Evolutionary conservation across 257 asterid species (phyloP).

Genomic region (Linaria vulgaris): DNA sequence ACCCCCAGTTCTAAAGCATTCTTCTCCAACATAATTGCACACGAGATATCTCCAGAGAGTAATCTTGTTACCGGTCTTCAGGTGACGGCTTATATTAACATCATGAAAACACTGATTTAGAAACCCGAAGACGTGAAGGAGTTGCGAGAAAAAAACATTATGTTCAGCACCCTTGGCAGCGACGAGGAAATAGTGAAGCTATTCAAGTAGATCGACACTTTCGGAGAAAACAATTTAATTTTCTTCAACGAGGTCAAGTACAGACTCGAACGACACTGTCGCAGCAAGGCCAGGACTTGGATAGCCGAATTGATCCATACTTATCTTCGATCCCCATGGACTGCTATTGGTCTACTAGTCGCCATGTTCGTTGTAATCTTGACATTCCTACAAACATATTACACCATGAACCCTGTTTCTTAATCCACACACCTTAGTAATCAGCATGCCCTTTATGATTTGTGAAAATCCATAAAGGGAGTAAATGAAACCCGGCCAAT

Average conservation of each 20-base stretch:
- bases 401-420: slow-evolving; percentile 1
- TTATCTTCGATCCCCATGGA: slow-evolving; percentile 42
- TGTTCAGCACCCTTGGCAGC: slow-evolving; percentile 26
- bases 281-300: slow-evolving; percentile 36
- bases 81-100: slow-evolving; percentile 26
- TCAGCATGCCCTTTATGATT: too few species aligned
- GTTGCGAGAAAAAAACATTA: slow-evolving; percentile 32
- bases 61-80: slow-evolving; percentile 13
- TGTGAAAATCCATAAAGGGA: too few species aligned
- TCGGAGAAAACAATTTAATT: slow-evolving; percentile 17
- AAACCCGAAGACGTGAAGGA: slow-evolving; percentile 31
- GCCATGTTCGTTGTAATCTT: slow-evolving; percentile 33
- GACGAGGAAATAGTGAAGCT: slow-evolving; percentile 33
- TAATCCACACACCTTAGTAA: too few species aligned
- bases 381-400: too few species aligned
- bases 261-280: slow-evolving; percentile 30
- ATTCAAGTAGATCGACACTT: slow-evolving; percentile 33
- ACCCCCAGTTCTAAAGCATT: neutral
- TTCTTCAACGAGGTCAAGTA: slow-evolving; percentile 23
- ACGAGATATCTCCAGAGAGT: slow-evolving; percentile 31
- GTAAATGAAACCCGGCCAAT: too few species aligned
- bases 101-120: slow-evolving; percentile 41
- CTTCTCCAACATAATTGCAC: too few species aligned
- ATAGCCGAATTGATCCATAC: slow-evolving; percentile 36
- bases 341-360: slow-evolving; percentile 31